Evolutionary conservation across 768 basidiomycete genomes (phyloP).

Genomic region (Rhodotorula babjevae): DNA sequence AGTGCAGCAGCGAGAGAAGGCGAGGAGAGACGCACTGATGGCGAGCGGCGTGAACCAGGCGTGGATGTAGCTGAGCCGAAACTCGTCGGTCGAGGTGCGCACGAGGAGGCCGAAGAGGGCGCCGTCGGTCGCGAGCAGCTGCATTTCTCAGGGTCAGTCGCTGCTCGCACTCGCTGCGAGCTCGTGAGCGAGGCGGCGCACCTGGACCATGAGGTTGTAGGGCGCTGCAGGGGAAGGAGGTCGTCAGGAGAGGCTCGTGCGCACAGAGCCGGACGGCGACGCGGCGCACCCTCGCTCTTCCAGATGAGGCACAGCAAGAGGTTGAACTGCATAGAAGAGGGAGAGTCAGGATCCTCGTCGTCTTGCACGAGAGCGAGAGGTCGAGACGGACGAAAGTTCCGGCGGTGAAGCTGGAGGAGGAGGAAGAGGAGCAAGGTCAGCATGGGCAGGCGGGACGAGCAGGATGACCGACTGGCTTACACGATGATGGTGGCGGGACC

Average conservation of each 20-base stretch:
- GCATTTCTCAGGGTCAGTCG: not conserved
- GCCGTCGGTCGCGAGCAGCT: conserved; percentile 13
- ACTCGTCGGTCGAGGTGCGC: not conserved
- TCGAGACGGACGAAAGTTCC: conserved; percentile 7
- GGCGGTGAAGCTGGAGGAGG: not conserved
- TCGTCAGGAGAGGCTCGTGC: no score
- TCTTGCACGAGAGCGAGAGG: not conserved
- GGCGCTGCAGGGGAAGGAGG: not conserved
- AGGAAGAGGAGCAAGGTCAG: no score
- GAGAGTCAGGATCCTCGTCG: no score
- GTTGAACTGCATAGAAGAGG: not conserved
- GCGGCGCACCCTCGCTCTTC: not conserved
- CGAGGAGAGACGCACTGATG: not conserved
- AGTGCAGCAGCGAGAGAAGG: no score
- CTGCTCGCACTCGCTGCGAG: no score
- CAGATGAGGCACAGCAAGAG: conserved; percentile 1
- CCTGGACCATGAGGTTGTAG: conserved; percentile 11
- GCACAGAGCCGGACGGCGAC: not conserved
- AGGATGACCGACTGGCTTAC: no score
- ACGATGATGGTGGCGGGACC: conserved; percentile 20
- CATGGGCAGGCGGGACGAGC: no score
- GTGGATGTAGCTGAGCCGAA: conserved; percentile 1
- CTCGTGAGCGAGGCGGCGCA: no score
- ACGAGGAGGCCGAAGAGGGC: not conserved
- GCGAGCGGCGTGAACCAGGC: conserved; percentile 2